Conservation (phyloP, 495 filamentous ascomycete genomes). For the Choiromyces venosus region DNA sequence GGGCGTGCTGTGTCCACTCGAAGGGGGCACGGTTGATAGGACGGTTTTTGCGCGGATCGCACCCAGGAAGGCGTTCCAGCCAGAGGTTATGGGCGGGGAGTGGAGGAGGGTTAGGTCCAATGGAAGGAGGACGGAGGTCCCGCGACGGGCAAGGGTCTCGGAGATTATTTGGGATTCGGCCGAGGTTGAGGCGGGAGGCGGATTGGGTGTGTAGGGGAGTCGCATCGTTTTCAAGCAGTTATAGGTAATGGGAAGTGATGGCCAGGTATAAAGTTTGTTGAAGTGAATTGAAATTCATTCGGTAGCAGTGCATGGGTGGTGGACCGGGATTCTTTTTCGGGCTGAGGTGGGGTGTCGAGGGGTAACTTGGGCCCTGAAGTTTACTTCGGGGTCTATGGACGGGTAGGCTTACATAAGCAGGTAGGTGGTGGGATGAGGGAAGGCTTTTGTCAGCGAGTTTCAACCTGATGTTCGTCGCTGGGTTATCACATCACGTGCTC, state of each 20-base stretch:
- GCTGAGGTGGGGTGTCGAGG: no score
- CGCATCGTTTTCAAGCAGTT: slow-evolving; percentile 53
- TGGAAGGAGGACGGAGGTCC: slow-evolving; percentile 58
- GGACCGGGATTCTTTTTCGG: no score
- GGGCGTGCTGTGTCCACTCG: slow-evolving; percentile 73
- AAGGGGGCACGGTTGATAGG: slow-evolving; percentile 68
- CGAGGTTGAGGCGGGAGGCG: slow-evolving; percentile 48
- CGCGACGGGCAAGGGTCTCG: slow-evolving; percentile 59
- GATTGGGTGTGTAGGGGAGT: slow-evolving; percentile 63
- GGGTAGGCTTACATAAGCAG: no score
- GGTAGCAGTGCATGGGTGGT: no score
- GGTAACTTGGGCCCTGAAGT: no score
- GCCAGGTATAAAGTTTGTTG: no score
- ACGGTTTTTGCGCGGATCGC: slow-evolving; percentile 63
- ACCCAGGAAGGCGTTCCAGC: slow-evolving; percentile 75
- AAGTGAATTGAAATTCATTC: no score
- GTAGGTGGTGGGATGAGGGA: no score
- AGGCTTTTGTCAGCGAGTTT: no score
- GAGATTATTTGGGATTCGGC: slow-evolving; percentile 53
- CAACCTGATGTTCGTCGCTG: no score
- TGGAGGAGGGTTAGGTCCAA: slow-evolving; percentile 72
- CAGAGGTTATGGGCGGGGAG: slow-evolving; percentile 64
- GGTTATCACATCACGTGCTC: no score
- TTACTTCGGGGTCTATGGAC: no score
- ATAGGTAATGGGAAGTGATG: background rate